These are phyloP conservation scores for Phytophthora meadii DNA, from an alignment of 352 stramenopile genomes.

Conservation along the genomic window DNA sequence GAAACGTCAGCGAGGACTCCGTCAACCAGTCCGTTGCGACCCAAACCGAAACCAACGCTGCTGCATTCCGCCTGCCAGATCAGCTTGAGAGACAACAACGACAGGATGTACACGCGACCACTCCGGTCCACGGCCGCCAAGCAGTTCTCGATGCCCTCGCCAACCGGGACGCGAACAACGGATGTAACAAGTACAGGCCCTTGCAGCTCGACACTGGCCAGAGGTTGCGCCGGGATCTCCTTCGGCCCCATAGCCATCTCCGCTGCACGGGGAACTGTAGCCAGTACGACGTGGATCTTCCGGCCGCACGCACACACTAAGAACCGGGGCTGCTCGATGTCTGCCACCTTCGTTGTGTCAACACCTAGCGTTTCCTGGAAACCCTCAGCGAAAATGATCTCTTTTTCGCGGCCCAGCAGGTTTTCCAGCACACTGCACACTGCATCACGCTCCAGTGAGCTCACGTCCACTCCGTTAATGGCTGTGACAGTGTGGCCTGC, in stretches of 20 bases:
- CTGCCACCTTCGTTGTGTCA: slow-evolving; percentile 28
- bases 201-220: slow-evolving; percentile 61
- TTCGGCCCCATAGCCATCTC: slow-evolving; percentile 65
- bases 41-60: slow-evolving; percentile 32
- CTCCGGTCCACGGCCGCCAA: slow-evolving; percentile 76
- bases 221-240: slow-evolving; percentile 51
- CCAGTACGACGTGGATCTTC: slow-evolving; percentile 60
- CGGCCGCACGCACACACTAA: slow-evolving; percentile 68
- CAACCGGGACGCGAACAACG: slow-evolving; percentile 63
- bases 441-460: slow-evolving; percentile 39
- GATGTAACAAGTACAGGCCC: slow-evolving; percentile 51
- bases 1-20: slow-evolving; percentile 53
- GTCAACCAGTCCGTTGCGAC: slow-evolving; percentile 52
- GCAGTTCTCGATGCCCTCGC: slow-evolving; percentile 64
- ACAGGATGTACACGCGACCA: slow-evolving; percentile 70
- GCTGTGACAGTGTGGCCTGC: slow-evolving; percentile 49
- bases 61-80: slow-evolving; percentile 58
- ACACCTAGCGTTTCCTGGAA: slow-evolving; percentile 28
- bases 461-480: slow-evolving; percentile 69
- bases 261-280: slow-evolving; percentile 55
- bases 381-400: slow-evolving; percentile 56
- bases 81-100: slow-evolving; percentile 56
- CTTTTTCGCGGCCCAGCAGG: slow-evolving; percentile 58
- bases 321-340: slow-evolving; percentile 53
- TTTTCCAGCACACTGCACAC: slow-evolving; percentile 62